Evolutionary conservation across 345 rosid species (phyloP).

Genomic region (Linum usitatissimum): DNA sequence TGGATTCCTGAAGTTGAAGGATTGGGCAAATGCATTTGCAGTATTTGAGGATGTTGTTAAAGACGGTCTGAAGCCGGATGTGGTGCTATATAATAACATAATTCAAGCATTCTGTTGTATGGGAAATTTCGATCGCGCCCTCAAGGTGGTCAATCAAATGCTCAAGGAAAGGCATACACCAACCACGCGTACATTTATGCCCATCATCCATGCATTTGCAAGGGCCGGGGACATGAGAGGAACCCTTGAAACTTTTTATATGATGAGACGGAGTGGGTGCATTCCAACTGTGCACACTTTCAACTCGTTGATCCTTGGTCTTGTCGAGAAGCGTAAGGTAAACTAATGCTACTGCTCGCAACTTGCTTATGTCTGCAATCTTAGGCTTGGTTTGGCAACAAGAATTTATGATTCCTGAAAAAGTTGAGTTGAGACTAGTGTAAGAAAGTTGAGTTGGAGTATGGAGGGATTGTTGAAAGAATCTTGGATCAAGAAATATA

Average conservation of each 20-base stretch:
- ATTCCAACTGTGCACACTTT: constrained; percentile 84
- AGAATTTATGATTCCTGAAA: no score
- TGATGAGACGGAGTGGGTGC: constrained; percentile 91
- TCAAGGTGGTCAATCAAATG: constrained; percentile 76
- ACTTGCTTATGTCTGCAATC: not conserved
- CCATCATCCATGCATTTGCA: constrained; percentile 78
- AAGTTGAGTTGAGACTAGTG: no score
- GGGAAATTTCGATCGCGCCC: constrained; percentile 93
- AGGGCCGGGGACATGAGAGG: constrained; percentile 71
- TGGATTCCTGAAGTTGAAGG: constrained; percentile 81
- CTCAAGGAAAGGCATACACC: constrained; percentile 73
- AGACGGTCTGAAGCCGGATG: constrained; percentile 81
- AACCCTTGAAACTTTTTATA: constrained; percentile 68
- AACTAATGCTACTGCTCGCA: not conserved
- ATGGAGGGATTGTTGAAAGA: no score
- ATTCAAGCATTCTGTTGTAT: constrained; percentile 85
- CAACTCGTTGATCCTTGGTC: constrained; percentile 83
- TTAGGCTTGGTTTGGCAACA: no score
- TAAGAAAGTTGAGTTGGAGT: no score
- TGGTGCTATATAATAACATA: constrained; percentile 75
- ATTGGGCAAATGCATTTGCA: constrained; percentile 90
- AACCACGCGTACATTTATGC: constrained; percentile 79
- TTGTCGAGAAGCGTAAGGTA: constrained; percentile 89
- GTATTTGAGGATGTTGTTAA: constrained; percentile 67
- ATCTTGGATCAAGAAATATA: no score